Conservation (phyloP, 202 grass and related monocot species). For the Setaria viridis region DNA sequence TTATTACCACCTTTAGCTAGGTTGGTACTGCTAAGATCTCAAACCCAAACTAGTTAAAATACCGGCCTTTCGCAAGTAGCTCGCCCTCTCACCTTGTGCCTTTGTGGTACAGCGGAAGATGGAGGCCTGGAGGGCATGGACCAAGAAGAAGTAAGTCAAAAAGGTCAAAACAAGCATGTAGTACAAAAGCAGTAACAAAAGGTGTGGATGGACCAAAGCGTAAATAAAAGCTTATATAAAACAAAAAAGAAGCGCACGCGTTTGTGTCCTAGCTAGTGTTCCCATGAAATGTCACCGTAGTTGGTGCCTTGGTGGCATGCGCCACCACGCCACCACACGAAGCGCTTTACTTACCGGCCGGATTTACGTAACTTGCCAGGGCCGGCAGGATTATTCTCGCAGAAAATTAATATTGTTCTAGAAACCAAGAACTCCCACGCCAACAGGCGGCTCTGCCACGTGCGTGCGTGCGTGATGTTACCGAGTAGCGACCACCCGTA, state of each 20-base stretch:
- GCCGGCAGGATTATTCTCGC: background rate
- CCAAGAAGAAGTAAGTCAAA: slow-evolving; percentile 13
- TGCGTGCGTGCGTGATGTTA: background rate
- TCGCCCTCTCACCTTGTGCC: background rate
- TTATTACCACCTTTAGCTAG: too few species aligned
- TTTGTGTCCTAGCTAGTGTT: too few species aligned
- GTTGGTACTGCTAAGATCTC: too few species aligned
- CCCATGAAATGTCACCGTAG: background rate
- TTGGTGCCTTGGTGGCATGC: background rate
- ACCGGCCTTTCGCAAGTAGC: background rate
- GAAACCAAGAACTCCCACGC: background rate
- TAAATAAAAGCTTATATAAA: background rate
- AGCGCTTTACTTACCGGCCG: background rate
- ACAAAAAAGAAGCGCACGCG: background rate
- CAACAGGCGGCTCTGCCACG: background rate
- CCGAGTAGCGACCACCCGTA: background rate
- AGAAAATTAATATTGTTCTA: background rate
- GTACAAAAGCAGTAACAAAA: slow-evolving; percentile 27
- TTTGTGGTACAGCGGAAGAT: background rate
- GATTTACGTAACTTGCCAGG: background rate
- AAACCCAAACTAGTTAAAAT: too few species aligned
- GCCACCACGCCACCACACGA: background rate
- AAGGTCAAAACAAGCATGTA: slow-evolving; percentile 43
- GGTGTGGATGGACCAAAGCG: slow-evolving; percentile 19
- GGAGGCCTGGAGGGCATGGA: background rate